These are phyloP conservation scores for Coemansia sp. DNA, from an alignment of 192 early-diverging fungal genomes.

Conservation along the genomic window DNA sequence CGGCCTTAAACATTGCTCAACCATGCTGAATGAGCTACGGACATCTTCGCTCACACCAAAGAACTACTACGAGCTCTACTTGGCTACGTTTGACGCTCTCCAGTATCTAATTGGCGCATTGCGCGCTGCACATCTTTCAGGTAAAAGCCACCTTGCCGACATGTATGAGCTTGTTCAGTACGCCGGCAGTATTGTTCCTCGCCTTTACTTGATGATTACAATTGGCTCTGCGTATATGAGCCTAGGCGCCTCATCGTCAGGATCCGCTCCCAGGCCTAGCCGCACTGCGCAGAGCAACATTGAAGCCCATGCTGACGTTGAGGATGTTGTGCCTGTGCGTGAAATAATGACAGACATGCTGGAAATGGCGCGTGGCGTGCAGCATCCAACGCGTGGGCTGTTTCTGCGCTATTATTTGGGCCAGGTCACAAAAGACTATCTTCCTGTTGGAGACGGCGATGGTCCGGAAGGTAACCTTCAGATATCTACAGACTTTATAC, in stretches of 20 bases:
- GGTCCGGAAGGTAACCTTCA: slow-evolving; percentile 75
- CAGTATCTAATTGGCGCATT: slow-evolving; percentile 90
- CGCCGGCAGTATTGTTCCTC: slow-evolving; percentile 97
- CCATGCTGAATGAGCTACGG: slow-evolving; percentile 95
- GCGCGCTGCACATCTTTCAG: slow-evolving; percentile 84
- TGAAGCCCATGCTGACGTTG: slow-evolving; percentile 2
- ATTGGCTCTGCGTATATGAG: slow-evolving; percentile 97
- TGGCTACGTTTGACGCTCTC: slow-evolving; percentile 98
- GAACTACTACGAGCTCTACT: slow-evolving; percentile 99
- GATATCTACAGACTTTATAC: slow-evolving; percentile 94
- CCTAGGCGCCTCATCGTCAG: slow-evolving; percentile 50
- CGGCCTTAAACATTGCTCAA: slow-evolving; percentile 96
- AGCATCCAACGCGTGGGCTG: slow-evolving; percentile 96
- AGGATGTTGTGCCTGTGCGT: slow-evolving; percentile 83
- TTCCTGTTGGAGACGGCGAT: slow-evolving; percentile 69
- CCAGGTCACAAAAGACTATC: slow-evolving; percentile 92
- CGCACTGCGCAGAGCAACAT: slow-evolving; percentile 2
- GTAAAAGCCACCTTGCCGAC: slow-evolving; percentile 83
- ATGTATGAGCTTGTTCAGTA: slow-evolving; percentile 99
- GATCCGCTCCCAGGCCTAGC: slow-evolving; percentile 1
- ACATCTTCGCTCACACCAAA: slow-evolving; percentile 94
- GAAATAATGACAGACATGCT: slow-evolving; percentile 99
- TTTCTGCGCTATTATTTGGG: slow-evolving; percentile 96
- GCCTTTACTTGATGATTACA: slow-evolving; percentile 99
- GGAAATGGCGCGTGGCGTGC: slow-evolving; percentile 98